phyloP scores from a whole-genome alignment of 768 basidiomycete genomes.

The Epithele typhae region DNA sequence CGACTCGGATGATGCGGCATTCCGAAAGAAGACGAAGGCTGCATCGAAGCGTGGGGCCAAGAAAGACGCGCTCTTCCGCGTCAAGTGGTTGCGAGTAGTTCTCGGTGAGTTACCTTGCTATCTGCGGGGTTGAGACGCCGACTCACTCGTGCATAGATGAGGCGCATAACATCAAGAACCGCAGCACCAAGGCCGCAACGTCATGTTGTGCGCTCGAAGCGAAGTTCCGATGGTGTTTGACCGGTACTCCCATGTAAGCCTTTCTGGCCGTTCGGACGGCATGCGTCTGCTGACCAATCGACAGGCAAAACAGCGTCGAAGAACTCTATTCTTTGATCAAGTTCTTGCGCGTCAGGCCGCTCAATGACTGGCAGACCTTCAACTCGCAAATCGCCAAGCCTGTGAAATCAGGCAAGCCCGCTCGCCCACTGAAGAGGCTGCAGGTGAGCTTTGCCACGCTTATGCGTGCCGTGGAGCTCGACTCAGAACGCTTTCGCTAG shows the following conservation, averaged over 20 bases:
- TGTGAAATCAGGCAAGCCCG: slow-evolving; percentile 62
- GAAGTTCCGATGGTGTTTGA: slow-evolving; percentile 51
- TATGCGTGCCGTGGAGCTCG: too few species aligned
- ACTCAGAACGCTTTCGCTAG: slow-evolving; percentile 31
- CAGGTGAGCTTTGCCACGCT: slow-evolving; percentile 47
- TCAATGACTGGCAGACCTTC: slow-evolving; percentile 78
- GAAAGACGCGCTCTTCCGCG: slow-evolving; percentile 66
- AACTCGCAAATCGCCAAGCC: slow-evolving; percentile 75
- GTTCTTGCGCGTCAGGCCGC: slow-evolving; percentile 80
- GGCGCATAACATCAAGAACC: slow-evolving; percentile 58
- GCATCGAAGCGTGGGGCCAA: slow-evolving; percentile 34
- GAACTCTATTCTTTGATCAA: slow-evolving; percentile 88
- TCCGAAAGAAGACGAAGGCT: slow-evolving; percentile 34
- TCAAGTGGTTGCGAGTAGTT: slow-evolving; percentile 83
- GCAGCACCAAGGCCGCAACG: slow-evolving; percentile 33
- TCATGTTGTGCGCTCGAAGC: slow-evolving; percentile 38
- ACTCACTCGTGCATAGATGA: slow-evolving; percentile 37
- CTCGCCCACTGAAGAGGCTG: slow-evolving; percentile 76
- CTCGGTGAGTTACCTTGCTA: slow-evolving; percentile 47
- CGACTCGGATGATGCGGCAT: slow-evolving; percentile 43
- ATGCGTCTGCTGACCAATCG: background rate
- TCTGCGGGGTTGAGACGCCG: background rate
- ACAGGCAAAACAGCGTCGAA: slow-evolving; percentile 83
- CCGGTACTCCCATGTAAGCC: slow-evolving; percentile 37
- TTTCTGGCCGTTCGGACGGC: too few species aligned